Conservation (phyloP, 2,329 filamentous ascomycete species). For the Alternaria solani region DNA sequence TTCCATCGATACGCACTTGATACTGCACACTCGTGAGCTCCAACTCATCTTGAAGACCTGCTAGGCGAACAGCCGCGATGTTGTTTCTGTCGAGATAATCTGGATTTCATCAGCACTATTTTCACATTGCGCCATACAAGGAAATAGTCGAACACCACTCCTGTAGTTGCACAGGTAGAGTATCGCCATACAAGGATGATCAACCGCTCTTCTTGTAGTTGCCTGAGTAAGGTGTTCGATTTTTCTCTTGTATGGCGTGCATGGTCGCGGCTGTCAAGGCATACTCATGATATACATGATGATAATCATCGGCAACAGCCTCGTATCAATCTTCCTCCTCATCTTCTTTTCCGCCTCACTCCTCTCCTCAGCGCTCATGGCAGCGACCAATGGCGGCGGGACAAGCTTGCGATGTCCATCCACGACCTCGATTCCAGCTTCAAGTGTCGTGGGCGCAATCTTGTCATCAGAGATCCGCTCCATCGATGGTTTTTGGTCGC, state of each 20-base stretch:
- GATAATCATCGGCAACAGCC: conserved; percentile 73
- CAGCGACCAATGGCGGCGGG: conserved; percentile 45
- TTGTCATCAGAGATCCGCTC: conserved; percentile 36
- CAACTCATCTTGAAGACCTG: conserved; percentile 68
- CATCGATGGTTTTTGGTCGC: conserved; percentile 30
- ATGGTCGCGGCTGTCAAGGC: conserved; percentile 39
- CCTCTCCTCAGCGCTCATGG: conserved; percentile 63
- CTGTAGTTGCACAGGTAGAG: too few relatives aligned
- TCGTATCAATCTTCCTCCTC: conserved; percentile 73
- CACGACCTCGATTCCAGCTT: conserved; percentile 23
- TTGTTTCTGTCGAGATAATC: conserved; percentile 65
- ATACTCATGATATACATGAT: conserved; percentile 82
- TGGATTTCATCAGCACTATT: neutral
- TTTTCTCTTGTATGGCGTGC: too few relatives aligned
- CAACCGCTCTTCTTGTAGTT: too few relatives aligned
- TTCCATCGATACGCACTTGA: conserved; percentile 58
- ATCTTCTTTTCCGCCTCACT: conserved; percentile 64
- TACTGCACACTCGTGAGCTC: conserved; percentile 66
- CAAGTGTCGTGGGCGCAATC: conserved; percentile 12
- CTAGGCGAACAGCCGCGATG: conserved; percentile 70
- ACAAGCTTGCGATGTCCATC: conserved; percentile 33
- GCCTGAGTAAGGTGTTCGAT: too few relatives aligned
- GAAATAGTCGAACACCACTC: too few relatives aligned
- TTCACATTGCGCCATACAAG: neutral
- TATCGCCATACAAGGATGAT: too few relatives aligned